Conservation (phyloP, 2,329 filamentous ascomycete species). For the Ophiostoma perfectum region DNA sequence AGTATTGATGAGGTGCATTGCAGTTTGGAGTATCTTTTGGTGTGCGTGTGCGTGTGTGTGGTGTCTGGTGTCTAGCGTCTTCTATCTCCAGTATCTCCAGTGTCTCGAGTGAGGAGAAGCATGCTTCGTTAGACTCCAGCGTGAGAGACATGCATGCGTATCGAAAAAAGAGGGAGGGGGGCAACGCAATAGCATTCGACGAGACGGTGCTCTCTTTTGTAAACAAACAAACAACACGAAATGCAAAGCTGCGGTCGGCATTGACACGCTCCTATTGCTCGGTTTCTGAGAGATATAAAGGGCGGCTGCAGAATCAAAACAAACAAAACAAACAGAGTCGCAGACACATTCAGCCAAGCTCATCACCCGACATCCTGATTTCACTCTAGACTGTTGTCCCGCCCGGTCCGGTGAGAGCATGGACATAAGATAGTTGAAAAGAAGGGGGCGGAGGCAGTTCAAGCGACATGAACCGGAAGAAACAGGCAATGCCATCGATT, state of each 20-base stretch:
- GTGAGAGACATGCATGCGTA: slow-evolving; percentile 5
- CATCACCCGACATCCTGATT: too few relatives aligned
- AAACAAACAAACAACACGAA: slow-evolving; percentile 14
- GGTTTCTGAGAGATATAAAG: neutral
- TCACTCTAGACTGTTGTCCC: too few relatives aligned
- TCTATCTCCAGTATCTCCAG: too few relatives aligned
- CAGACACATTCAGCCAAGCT: too few relatives aligned
- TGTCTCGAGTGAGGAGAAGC: neutral
- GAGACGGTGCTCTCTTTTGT: neutral
- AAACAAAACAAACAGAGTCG: neutral
- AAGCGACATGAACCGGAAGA: too few relatives aligned
- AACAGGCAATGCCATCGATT: too few relatives aligned
- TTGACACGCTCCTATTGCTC: slow-evolving; percentile 7
- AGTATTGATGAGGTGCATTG: too few relatives aligned
- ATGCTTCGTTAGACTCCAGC: too few relatives aligned
- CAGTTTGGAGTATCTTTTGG: neutral
- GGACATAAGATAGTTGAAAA: too few relatives aligned
- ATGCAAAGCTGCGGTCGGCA: neutral
- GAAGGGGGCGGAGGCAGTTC: too few relatives aligned
- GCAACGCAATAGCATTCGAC: slow-evolving; percentile 13
- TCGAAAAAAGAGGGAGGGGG: neutral
- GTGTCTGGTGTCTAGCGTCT: neutral
- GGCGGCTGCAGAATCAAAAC: neutral
- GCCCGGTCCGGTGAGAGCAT: too few relatives aligned
- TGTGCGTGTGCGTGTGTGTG: neutral